Evolutionary conservation across 306 rosid genomes (phyloP).

Genomic region (Fragaria vesca): DNA sequence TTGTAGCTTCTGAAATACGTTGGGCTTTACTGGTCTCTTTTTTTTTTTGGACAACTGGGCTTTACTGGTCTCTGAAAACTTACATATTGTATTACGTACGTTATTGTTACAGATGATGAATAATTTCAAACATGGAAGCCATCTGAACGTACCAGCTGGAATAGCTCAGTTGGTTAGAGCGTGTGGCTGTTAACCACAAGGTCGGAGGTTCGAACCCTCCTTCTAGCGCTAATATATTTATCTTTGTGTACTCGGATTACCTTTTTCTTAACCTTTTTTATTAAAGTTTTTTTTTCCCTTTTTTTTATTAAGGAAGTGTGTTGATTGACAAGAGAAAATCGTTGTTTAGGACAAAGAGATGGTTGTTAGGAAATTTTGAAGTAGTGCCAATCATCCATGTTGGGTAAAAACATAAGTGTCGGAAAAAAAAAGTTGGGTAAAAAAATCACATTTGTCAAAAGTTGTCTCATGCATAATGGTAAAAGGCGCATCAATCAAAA

Average conservation of each 20-base stretch:
- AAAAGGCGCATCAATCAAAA: neutral
- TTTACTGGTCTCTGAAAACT: neutral
- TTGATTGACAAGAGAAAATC: neutral
- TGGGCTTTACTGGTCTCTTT: neutral
- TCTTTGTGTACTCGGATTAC: neutral
- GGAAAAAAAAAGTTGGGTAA: neutral
- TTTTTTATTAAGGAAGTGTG: too few relatives aligned
- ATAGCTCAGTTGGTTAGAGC: conserved; percentile 1
- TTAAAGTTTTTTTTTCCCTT: too few relatives aligned
- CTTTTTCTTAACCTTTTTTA: too few relatives aligned
- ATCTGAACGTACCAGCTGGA: neutral
- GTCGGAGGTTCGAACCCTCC: conserved; percentile 6
- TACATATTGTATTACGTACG: too few relatives aligned
- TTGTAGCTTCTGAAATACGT: neutral
- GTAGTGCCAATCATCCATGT: neutral
- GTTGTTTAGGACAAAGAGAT: neutral
- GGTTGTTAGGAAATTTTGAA: neutral
- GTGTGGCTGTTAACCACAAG: conserved; percentile 5
- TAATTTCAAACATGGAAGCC: neutral
- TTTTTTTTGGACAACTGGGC: neutral
- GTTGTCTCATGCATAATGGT: neutral
- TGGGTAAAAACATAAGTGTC: neutral
- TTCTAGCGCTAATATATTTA: neutral
- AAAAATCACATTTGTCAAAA: neutral
- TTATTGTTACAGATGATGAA: too few relatives aligned